Conservation (phyloP, 1,284 basidiomycete genomes). For the Malassezia arunalokei region DNA sequence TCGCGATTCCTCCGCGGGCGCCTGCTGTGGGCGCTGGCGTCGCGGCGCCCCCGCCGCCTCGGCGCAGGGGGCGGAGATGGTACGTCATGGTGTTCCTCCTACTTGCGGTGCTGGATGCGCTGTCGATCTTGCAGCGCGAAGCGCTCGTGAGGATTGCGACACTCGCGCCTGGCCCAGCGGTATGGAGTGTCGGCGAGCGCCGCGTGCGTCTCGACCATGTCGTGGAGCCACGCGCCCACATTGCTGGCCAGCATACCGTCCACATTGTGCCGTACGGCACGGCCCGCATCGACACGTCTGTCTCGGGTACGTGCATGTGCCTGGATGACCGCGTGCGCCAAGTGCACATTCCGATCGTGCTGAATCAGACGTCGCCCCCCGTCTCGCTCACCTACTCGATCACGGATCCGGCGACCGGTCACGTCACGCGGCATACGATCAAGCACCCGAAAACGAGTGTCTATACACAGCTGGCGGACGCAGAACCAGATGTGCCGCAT, state of each 20-base stretch:
- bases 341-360: conserved; percentile 63
- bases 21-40: neutral
- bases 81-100: conserved; percentile 21
- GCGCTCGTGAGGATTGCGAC: neutral
- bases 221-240: conserved; percentile 50
- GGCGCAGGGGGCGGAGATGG: conserved; percentile 7
- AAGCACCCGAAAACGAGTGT: conserved; percentile 15
- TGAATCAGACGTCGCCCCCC: conserved; percentile 82
- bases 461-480: neutral
- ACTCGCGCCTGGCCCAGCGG: conserved; percentile 3
- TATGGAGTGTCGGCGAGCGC: conserved; percentile 31
- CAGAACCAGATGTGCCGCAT: conserved; percentile 12
- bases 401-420: conserved; percentile 56
- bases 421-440: conserved; percentile 55
- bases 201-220: conserved; percentile 47
- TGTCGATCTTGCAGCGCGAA: conserved; percentile 17
- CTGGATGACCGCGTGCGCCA: conserved; percentile 52
- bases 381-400: conserved; percentile 63
- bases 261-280: conserved; percentile 70
- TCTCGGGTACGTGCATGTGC: conserved; percentile 54
- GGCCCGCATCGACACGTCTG: conserved; percentile 58
- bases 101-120: conserved; percentile 19
- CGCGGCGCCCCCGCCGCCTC: neutral
- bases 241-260: conserved; percentile 78
- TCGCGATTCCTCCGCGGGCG: conserved; percentile 52